A percentile compares a stretch with the other conserved stretches of the same genome.
phyloP scores from a whole-genome alignment of 176 grass and related monocot species.

The Dactylis glomerata region DNA sequence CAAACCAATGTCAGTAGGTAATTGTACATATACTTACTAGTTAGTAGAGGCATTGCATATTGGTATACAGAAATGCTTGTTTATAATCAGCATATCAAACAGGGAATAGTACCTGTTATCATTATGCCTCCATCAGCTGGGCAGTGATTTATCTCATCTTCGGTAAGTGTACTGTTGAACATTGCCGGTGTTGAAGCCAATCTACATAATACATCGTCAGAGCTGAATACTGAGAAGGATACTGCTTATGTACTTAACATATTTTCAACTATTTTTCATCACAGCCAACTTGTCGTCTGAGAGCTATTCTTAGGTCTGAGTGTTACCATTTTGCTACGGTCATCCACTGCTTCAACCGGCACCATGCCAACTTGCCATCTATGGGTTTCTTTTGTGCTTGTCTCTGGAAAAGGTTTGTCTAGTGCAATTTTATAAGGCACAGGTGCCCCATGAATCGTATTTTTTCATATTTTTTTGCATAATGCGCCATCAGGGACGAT shows the following conservation, averaged over 20 bases:
- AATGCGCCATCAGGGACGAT: background rate
- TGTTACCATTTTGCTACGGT: background rate
- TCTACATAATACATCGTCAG: constrained; percentile 47
- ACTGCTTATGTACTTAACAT: background rate
- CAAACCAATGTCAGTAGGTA: background rate
- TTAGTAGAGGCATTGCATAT: background rate
- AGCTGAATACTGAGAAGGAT: constrained; percentile 11
- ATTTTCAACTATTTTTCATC: constrained; percentile 5
- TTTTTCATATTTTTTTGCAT: background rate
- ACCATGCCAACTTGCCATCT: background rate
- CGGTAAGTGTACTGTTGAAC: constrained; percentile 95
- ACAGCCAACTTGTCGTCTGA: background rate
- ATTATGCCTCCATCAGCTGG: constrained; percentile 97
- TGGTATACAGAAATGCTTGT: constrained; percentile 4
- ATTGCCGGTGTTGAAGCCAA: constrained; percentile 98
- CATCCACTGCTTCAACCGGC: background rate
- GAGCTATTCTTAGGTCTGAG: background rate
- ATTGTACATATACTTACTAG: background rate
- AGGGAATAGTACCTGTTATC: constrained; percentile 75
- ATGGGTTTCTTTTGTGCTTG: background rate
- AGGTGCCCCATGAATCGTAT: background rate
- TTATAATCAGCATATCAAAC: constrained; percentile 15
- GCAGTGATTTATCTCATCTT: constrained; percentile 62
- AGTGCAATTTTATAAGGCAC: background rate
- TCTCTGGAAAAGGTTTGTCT: background rate